Evolutionary conservation across 192 early-diverging fungal genomes (phyloP).

Genomic region (Backusella mclennaniae): DNA sequence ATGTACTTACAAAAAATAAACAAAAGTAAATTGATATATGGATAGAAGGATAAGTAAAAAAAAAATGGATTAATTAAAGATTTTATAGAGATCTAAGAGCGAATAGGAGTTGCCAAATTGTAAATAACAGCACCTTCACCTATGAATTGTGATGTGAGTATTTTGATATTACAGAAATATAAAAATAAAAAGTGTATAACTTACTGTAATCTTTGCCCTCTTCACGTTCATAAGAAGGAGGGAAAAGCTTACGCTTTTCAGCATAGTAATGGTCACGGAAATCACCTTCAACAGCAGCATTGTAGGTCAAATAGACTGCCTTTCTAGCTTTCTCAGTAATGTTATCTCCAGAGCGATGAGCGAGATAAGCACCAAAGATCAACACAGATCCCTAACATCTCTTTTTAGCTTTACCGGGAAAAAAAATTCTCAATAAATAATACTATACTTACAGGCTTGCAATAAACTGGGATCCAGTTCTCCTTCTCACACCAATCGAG

Average conservation of each 20-base stretch:
- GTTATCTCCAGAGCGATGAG: conserved; percentile 55
- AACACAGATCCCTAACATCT: conserved; percentile 46
- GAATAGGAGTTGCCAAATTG: conserved; percentile 60
- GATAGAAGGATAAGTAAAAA: background rate
- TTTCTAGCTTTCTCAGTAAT: conserved; percentile 46
- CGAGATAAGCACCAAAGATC: conserved; percentile 64
- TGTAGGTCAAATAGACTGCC: conserved; percentile 63
- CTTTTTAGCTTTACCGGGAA: background rate
- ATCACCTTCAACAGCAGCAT: conserved; percentile 54
- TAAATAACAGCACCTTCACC: conserved; percentile 50
- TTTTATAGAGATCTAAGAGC: background rate
- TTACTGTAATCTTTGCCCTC: conserved; percentile 52
- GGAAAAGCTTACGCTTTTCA: conserved; percentile 57
- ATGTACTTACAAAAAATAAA: background rate
- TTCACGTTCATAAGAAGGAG: conserved; percentile 53
- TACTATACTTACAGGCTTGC: conserved; percentile 36
- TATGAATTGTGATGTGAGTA: background rate
- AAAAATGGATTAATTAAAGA: background rate
- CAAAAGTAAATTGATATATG: background rate
- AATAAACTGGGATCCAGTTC: conserved; percentile 56
- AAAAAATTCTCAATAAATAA: background rate
- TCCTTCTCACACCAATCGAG: conserved; percentile 48
- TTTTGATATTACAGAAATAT: background rate
- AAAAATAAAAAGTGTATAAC: background rate
- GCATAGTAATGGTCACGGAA: conserved; percentile 57